phyloP scores from a whole-genome alignment of 441 rosid species.

The Pelargonium australe region DNA sequence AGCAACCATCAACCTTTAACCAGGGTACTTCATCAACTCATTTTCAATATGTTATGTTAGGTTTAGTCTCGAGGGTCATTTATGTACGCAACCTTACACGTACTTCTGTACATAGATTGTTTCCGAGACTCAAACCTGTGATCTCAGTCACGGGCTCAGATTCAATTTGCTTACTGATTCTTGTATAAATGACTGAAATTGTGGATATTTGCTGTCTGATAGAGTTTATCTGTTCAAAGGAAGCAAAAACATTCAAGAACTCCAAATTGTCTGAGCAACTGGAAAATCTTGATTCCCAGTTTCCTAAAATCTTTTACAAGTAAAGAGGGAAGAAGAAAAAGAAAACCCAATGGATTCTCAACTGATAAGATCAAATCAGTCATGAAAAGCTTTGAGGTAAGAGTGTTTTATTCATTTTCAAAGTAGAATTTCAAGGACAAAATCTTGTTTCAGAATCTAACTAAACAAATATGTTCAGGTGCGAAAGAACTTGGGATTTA shows the following conservation, averaged over 20 bases:
- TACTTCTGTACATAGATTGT: too few species aligned
- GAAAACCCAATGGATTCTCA: background rate
- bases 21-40: background rate
- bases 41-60: background rate
- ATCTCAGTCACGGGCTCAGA: too few species aligned
- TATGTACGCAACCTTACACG: too few species aligned
- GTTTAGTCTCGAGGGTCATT: background rate
- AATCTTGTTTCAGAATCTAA: background rate
- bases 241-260: background rate
- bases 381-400: background rate
- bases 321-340: background rate
- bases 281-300: background rate
- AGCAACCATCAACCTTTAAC: background rate
- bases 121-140: too few species aligned
- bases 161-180: background rate
- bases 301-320: background rate
- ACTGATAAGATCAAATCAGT: background rate
- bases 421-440: background rate
- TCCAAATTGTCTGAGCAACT: slow-evolving; percentile 4
- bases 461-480: background rate
- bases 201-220: background rate
- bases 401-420: background rate
- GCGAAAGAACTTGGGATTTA: slow-evolving; percentile 1
- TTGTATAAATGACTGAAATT: background rate
- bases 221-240: background rate